These are phyloP conservation scores for Aspergillus fischeri DNA, from an alignment of 2,329 filamentous ascomycete genomes.

Conservation along the genomic window DNA sequence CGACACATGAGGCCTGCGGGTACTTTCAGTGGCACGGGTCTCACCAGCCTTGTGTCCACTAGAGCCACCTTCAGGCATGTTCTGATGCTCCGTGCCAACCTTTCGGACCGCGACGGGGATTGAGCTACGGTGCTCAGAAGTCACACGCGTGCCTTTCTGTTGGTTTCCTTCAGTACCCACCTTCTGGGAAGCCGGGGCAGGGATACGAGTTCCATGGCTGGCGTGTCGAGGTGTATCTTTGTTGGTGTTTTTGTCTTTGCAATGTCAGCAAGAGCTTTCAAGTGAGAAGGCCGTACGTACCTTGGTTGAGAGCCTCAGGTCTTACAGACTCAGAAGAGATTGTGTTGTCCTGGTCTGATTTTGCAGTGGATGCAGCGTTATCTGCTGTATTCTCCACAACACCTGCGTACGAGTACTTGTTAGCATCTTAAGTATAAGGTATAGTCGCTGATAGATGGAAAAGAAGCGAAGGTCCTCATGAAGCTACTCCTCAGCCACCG, in stretches of 20 bases:
- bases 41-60: slow-evolving; percentile 1
- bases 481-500: background rate
- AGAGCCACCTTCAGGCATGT: background rate
- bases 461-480: background rate
- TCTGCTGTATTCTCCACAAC: background rate
- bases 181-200: slow-evolving; percentile 2
- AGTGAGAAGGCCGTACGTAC: background rate
- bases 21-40: slow-evolving; percentile 4
- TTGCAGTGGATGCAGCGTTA: background rate
- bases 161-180: background rate
- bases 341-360: background rate
- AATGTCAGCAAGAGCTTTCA: background rate
- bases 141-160: slow-evolving; percentile 9
- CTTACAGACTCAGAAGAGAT: background rate
- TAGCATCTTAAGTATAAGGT: background rate
- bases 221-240: background rate
- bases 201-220: background rate
- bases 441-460: background rate
- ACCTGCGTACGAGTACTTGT: background rate
- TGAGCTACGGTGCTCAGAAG: slow-evolving; percentile 11
- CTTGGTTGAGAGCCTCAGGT: background rate
- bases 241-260: background rate
- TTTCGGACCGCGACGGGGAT: slow-evolving; percentile 12
- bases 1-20: slow-evolving; percentile 2
- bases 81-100: slow-evolving; percentile 4